Percentiles rank a stretch among this genome's conserved stretches.
phyloP scores from a whole-genome alignment of 495 filamentous ascomycete species.

The Podospora fimiseda region DNA sequence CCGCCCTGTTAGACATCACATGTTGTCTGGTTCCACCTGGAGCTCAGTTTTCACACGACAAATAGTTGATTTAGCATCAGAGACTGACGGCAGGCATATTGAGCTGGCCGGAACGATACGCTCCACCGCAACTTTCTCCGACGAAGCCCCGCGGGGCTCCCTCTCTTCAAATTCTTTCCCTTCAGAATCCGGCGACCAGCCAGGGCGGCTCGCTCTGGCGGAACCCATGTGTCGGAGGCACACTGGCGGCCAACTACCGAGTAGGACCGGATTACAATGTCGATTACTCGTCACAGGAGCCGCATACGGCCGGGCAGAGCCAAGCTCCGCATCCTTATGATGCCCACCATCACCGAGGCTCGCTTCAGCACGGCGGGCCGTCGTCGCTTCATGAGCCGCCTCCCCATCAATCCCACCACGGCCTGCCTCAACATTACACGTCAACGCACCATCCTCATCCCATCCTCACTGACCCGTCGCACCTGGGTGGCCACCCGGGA shows the following conservation, averaged over 20 bases:
- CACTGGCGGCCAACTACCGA: slow-evolving; percentile 60
- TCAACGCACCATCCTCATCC: slow-evolving; percentile 44
- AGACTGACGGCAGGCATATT: slow-evolving; percentile 6
- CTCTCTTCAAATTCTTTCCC: slow-evolving; percentile 44
- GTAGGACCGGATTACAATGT: slow-evolving; percentile 54
- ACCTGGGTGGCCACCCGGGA: slow-evolving; percentile 39
- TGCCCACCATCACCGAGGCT: slow-evolving; percentile 44
- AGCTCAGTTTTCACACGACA: slow-evolving; percentile 16
- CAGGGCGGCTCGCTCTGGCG: slow-evolving; percentile 66
- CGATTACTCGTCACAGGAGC: slow-evolving; percentile 56
- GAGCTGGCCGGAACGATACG: slow-evolving; percentile 8
- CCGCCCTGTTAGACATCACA: slow-evolving; percentile 26
- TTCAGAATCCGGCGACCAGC: slow-evolving; percentile 56
- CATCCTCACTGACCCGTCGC: slow-evolving; percentile 41
- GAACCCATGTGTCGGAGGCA: slow-evolving; percentile 64
- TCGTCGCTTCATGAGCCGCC: slow-evolving; percentile 41
- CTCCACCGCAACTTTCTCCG: slow-evolving; percentile 14
- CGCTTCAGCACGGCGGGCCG: slow-evolving; percentile 39
- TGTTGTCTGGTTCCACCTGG: slow-evolving; percentile 29
- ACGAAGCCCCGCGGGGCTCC: slow-evolving; percentile 43
- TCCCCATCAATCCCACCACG: slow-evolving; percentile 37
- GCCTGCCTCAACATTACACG: slow-evolving; percentile 45
- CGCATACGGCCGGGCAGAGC: slow-evolving; percentile 50
- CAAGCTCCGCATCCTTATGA: slow-evolving; percentile 47
- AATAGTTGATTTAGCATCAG: slow-evolving; percentile 1